Percentiles rank a stretch among this genome's conserved stretches.
Evolutionary conservation across 108 stramenopile genomes (phyloP).

Genomic region (Cylindrotheca closterium): DNA sequence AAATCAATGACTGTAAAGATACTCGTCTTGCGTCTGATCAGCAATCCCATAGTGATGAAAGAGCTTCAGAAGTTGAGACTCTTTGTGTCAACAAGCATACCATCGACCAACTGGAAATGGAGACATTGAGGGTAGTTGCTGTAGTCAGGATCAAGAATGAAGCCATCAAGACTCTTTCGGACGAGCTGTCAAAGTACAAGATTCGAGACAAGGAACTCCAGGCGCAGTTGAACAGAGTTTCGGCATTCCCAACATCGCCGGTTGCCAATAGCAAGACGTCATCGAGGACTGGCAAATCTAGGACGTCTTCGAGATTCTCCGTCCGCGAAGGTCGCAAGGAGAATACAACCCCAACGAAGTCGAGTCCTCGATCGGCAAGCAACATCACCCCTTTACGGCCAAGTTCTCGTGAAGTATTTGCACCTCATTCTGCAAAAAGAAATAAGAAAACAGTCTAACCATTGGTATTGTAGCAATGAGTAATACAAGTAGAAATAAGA

Average conservation of each 20-base stretch:
- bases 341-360: no score
- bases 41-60: constrained; percentile 1
- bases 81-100: constrained; percentile 23
- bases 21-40: neutral
- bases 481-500: no score
- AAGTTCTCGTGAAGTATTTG: no score
- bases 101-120: constrained; percentile 35
- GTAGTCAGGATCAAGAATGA: constrained; percentile 41
- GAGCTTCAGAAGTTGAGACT: constrained; percentile 3
- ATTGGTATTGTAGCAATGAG: no score
- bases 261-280: no score
- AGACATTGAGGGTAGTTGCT: constrained; percentile 30
- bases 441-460: no score
- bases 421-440: no score
- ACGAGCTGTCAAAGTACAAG: neutral
- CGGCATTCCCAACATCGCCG: neutral
- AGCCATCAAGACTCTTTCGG: constrained; percentile 10
- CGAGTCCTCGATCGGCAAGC: no score
- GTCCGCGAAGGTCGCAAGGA: no score
- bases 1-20: constrained; percentile 12
- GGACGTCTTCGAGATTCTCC: no score
- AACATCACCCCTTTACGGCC: no score
- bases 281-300: no score
- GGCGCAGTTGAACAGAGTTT: neutral
- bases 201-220: neutral